Evolutionary conservation across 331 rosid genomes (phyloP), one percentile per base, ranked within the genome.

Genomic region (Quercus tomentella): DNA sequence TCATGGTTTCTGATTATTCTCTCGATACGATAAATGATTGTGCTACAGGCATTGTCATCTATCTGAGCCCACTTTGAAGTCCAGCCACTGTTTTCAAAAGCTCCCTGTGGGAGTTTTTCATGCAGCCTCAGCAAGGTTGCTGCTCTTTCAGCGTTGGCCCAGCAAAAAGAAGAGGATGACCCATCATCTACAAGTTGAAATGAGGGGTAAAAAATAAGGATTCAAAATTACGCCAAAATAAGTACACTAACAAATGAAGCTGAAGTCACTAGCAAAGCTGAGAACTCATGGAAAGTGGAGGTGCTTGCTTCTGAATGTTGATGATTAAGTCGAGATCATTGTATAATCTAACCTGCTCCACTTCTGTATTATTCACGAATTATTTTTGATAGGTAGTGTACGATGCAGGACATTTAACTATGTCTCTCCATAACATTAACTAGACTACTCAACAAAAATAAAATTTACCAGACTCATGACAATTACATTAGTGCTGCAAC

Each of bases 131-230:
- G 86, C 76, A 95, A 85, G 74, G 89, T 83, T 77, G 93, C 91
- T 6, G 97, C 98, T 83, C 88, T 89, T 78, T 93, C 94, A 82
- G 88, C 92, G 67, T 85, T 83, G 74, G 96, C 89, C 99, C 99
- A 95, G 87, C 99, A 93, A 84, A 82, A 85, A 78, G 97, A 90
- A 23, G 84, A 81, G 54, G 97, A 90, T 43, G 97, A 91, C 43
- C 99, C 99, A 77, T 95, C 99, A 79, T 95, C 99, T 92, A 77
- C 85, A 80, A 30, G 68, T 70, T 63, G 60, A 77, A 72, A 58
- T 54, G 67, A 57, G 16, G 10, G 22, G 68, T 49, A 20, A 49
- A 56, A 66, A 67, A 65, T 4, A 78, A 2, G 5, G 8, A 15
- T 37, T 21, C 76, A 69, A 74, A 62, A 70, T 49, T 49, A 72